Evolutionary conservation across 73 alveolate genomes (phyloP), one percentile per base, ranked within the genome.

Genomic region (Blepharisma japonicum): DNA sequence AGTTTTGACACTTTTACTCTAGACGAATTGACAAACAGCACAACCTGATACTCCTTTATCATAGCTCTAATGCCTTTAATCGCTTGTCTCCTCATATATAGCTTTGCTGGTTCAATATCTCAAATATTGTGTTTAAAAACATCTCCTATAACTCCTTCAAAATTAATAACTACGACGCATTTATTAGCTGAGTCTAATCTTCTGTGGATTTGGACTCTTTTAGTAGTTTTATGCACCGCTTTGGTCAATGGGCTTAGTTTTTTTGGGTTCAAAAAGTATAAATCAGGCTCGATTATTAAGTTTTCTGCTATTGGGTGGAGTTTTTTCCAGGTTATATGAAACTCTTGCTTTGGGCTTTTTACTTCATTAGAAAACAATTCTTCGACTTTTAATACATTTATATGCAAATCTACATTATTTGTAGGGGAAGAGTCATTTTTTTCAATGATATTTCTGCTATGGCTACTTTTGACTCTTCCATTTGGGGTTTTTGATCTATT

Each of bases 61-160:
- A 61, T 0, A 1, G 18, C 18, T 20, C 48, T n/a, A 3, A 61
- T 8, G 2, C 50, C 74, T 9, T 14, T 14, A 20, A 20, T 61
- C n/a, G 46, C 23, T 25, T 39, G 47, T 61, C 23, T 61, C 50
- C 74, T n/a, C 14, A 61, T n/a, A 61, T 61, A 39, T 18, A 61
- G 5, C 11, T 14, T 25, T 61, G 14, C 74, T 9, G 14, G 47
- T 5, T 61, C 18, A 61, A 14, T 39, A 2, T 61, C 50, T 39
- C 74, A 61, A 39, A 61, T 18, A 25, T 61, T 61, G 14, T 61
- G 47, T 48, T 61, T 61, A 61, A 61, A 61, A 0, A 61, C 38
- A 14, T 70, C 80, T 25, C 80, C 80, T 25, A 70, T 11, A 39
- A 70, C 80, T 39, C 80, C 80, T 5, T 70, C 80, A 70, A 70